Base-by-base conservation (phyloP, 2,329 filamentous ascomycete species). In the Xylariales sp. region DNA sequence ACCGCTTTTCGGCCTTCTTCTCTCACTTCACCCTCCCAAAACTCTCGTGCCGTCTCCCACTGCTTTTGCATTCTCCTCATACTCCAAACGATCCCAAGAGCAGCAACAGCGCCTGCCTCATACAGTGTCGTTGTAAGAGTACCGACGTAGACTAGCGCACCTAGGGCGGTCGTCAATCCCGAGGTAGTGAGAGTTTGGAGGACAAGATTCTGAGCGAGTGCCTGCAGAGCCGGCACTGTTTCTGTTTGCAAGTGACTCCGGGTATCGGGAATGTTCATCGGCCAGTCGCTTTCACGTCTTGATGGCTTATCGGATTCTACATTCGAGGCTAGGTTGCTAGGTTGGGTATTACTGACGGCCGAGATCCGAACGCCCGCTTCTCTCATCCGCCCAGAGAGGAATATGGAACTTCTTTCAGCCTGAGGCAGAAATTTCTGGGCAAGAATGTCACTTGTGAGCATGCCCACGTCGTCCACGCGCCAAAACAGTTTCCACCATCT, bases 401-500 rank as follows among this genome's bases (percentile, higher is more conserved):
- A 97, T 54, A 97, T 90, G n/a, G 93, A 86, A 62, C 90, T 90
- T 73, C 90, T 90, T 79, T 97, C 94, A 0, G 94, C 91, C 3
- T 87, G 87, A 0, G 90, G 87, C 3, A 99, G 85, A 83, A 97
- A 98, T 6, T 87, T 85, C 70, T 90, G 89, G 67, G 88, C 87
- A 3, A 97, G 83, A 68, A 97, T 91, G 73, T 96, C 92, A 0
- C 89, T 88, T 2, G 92, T 90, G 62, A 97, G 89, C 86, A 95
- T 91, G 2, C 89, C 89, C 10, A 97, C 93, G 75, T 97, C 95
- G 76, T 98, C 95, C 30, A 96, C 94, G 23, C 93, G 89, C 94
- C 94, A 97, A 77, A 97, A 94, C 0, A 98, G 86, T 78, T 97
- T 97, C 91, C 93, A 97, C 94, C 95, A 98, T 16, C 90, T 87